These are phyloP conservation scores for Hymenoscyphus linearis DNA, from an alignment of 2,329 filamentous ascomycete genomes.

Conservation along the genomic window DNA sequence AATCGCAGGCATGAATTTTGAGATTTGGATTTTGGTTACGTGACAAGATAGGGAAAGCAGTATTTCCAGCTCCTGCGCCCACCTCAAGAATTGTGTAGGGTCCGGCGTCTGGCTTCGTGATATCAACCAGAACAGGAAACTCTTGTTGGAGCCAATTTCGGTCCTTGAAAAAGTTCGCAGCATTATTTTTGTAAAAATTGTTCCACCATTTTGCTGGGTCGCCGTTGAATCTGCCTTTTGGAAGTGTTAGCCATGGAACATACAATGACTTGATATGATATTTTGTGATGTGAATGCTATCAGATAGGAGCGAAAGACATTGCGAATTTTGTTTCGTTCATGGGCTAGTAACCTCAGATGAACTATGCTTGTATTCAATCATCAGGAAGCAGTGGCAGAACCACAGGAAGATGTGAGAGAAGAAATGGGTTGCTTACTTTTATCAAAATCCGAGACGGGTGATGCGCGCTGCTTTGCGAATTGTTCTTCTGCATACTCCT, in stretches of 20 bases:
- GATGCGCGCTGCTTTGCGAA: conserved; percentile 77
- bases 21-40: conserved; percentile 78
- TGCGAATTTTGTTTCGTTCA: conserved; percentile 55
- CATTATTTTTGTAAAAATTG: conserved; percentile 96
- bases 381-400: conserved; percentile 38
- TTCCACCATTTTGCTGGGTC: conserved; percentile 98
- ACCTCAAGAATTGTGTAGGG: conserved; percentile 75
- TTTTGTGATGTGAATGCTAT: conserved; percentile 33
- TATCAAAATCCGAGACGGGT: conserved; percentile 91
- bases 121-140: conserved; percentile 78
- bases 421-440: conserved; percentile 48
- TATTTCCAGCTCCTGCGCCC: conserved; percentile 93
- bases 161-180: conserved; percentile 97
- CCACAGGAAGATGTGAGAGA: background rate
- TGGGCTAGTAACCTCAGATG: conserved; percentile 52
- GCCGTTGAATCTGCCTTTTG: conserved; percentile 71
- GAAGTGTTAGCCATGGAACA: conserved; percentile 36
- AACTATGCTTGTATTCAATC: conserved; percentile 61
- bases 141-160: conserved; percentile 96
- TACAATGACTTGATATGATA: conserved; percentile 8
- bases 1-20: conserved; percentile 90
- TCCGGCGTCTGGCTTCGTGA: conserved; percentile 67
- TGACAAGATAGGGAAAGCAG: conserved; percentile 83
- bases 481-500: conserved; percentile 78
- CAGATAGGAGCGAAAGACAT: conserved; percentile 74